Percentiles rank a stretch among this genome's conserved stretches.
Conservation (phyloP, 2,329 filamentous ascomycete genomes). For the Diaporthe eres region DNA sequence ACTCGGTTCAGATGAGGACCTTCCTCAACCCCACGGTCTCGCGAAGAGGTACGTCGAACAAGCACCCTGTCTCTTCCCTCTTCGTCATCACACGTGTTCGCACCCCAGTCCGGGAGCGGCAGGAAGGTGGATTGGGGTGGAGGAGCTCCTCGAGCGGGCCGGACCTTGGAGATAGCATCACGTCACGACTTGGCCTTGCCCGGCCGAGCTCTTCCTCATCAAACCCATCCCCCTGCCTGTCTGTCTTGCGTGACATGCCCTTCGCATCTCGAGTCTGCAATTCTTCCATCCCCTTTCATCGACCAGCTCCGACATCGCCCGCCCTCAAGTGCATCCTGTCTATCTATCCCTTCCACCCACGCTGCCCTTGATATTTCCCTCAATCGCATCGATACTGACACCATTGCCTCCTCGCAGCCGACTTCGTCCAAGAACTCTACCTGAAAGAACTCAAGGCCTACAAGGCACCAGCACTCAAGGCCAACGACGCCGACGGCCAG, state of each 20-base stretch:
- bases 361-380: neutral
- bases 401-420: constrained; percentile 71
- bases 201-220: constrained; percentile 18
- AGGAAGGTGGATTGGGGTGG: constrained; percentile 18
- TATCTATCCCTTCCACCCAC: neutral
- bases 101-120: constrained; percentile 23
- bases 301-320: constrained; percentile 13
- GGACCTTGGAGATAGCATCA: constrained; percentile 33
- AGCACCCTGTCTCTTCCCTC: constrained; percentile 2
- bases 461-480: constrained; percentile 88
- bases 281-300: neutral
- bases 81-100: constrained; percentile 25
- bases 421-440: constrained; percentile 98
- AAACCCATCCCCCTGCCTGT: neutral
- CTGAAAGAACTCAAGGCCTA: constrained; percentile 95
- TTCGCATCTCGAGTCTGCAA: neutral
- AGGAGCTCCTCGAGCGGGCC: constrained; percentile 6
- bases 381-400: constrained; percentile 46
- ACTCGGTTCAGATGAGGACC: constrained; percentile 65
- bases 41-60: constrained; percentile 69
- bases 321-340: neutral
- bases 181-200: constrained; percentile 37
- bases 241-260: neutral
- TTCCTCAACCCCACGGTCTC: constrained; percentile 74
- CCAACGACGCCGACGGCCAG: constrained; percentile 88